A percentile compares a stretch with the other conserved stretches of the same genome.
These are phyloP conservation scores for Trichophyton simii DNA, from an alignment of 2,329 filamentous ascomycete species.

Conservation along the genomic window DNA sequence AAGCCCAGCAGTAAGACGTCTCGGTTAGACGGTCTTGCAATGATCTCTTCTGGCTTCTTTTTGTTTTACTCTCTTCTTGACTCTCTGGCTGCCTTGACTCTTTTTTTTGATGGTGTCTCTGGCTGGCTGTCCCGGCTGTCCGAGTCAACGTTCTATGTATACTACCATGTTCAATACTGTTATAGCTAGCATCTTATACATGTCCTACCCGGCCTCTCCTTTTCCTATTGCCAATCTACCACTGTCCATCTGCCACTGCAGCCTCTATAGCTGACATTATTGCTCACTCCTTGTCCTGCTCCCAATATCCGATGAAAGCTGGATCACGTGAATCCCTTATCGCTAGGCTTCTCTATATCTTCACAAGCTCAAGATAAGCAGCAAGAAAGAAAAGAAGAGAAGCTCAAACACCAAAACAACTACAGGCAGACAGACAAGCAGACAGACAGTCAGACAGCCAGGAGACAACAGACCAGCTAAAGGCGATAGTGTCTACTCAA, in stretches of 20 bases:
- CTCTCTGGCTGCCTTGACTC: not conserved
- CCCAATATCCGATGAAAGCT: not conserved
- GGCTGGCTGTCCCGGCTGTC: not conserved
- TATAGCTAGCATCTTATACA: not conserved
- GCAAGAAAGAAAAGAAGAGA: not conserved
- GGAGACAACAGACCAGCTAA: not conserved
- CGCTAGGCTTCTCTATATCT: not conserved
- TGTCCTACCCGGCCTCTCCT: not conserved
- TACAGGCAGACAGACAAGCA: not conserved
- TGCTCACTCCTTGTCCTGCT: no score
- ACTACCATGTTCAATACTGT: not conserved
- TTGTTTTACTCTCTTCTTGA: not conserved
- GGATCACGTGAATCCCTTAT: not conserved
- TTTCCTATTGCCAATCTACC: not conserved
- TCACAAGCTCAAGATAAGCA: not conserved
- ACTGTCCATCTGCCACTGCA: not conserved
- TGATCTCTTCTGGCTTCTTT: slow-evolving; percentile 6
- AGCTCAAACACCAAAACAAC: not conserved
- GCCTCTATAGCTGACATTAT: no score
- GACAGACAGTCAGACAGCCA: not conserved
- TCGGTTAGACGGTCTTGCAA: slow-evolving; percentile 41
- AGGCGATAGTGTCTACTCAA: not conserved
- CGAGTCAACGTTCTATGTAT: not conserved
- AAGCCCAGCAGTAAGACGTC: slow-evolving; percentile 68
- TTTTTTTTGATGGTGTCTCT: not conserved